Conservation (phyloP, 208 protist species). For the Crithidia thermophila region DNA sequence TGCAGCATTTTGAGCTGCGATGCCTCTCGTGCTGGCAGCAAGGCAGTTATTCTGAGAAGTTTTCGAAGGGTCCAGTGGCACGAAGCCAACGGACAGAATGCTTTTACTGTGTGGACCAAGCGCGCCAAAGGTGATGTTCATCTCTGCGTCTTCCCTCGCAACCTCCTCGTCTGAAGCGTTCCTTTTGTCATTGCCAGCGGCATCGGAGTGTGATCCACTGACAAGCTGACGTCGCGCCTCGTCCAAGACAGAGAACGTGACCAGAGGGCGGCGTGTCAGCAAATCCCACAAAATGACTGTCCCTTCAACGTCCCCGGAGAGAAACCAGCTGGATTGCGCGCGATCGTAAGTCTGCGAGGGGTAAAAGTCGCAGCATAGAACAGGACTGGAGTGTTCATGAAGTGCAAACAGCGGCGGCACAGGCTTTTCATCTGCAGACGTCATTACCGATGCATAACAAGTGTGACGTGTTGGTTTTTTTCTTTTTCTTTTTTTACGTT, state of each 20-base stretch:
- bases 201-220: no score
- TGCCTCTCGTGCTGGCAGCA: no score
- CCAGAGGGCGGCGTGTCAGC: slow-evolving; percentile 42
- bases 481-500: no score
- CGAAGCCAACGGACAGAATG: slow-evolving; percentile 31
- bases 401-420: slow-evolving; percentile 70
- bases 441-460: no score
- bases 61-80: background rate
- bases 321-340: slow-evolving; percentile 46
- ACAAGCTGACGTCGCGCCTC: slow-evolving; percentile 13
- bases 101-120: slow-evolving; percentile 24
- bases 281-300: slow-evolving; percentile 76
- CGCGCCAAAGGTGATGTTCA: background rate
- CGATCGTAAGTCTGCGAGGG: slow-evolving; percentile 11
- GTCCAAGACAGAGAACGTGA: slow-evolving; percentile 39
- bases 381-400: slow-evolving; percentile 48
- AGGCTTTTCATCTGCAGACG: slow-evolving; percentile 1
- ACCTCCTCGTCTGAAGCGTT: background rate
- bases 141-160: background rate
- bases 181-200: no score
- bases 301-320: slow-evolving; percentile 74
- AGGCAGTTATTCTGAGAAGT: background rate
- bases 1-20: background rate
- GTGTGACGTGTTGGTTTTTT: no score
- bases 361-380: slow-evolving; percentile 69